Base-by-base conservation (phyloP, 352 stramenopile genomes). In the Globisporangium heterothallicum region DNA sequence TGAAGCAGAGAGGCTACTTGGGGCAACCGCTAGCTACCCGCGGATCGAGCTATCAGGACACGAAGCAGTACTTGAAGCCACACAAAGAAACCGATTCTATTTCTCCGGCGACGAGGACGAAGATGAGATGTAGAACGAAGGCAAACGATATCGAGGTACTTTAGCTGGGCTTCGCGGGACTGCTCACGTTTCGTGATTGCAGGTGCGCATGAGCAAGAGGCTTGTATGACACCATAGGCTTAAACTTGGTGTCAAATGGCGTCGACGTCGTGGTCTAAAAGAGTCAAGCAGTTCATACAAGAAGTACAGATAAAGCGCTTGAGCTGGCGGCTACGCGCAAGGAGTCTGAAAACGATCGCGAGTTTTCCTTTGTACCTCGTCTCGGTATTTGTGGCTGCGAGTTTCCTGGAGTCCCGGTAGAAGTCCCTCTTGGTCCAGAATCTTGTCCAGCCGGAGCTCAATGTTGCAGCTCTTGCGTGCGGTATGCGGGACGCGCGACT, bases 391-490 rank as follows among this genome's bases (percentile, higher is more conserved):
- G 49, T 89, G 73, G 18, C 66, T 58, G 13, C 71, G 75, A n/a
- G 82, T 72, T 25, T 83, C 71, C 34, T 69, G 59, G 16, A 84
- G 67, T 29, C 75, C 64, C 6, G 72, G 72, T 38, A 89, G 58
- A 22, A 86, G 43, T 0, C 71, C 73, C 34, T 75, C 59, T 60
- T 89, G 74, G 36, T 88, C 69, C 22, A 79, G 58, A 46, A 84
- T 77, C 12, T 70, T 79, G 50, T 88, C 71, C 22, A 81, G 54
- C 2, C 73, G 71, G 16, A 88, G 69, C 30, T 63, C 68, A 6
- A 81, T 53, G 61, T 81, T 88, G 48, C 73, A 48, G 47, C 63
- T 83, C 51, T 86, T 88, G 44, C 66, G 64, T n/a, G 72, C 68
- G 16, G 75, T 84, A 58, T 88, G 73, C n/a, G 73, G 64, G 26